phyloP scores from a whole-genome alignment of 2,329 filamentous ascomycete genomes.

The Helotiales sp. region DNA sequence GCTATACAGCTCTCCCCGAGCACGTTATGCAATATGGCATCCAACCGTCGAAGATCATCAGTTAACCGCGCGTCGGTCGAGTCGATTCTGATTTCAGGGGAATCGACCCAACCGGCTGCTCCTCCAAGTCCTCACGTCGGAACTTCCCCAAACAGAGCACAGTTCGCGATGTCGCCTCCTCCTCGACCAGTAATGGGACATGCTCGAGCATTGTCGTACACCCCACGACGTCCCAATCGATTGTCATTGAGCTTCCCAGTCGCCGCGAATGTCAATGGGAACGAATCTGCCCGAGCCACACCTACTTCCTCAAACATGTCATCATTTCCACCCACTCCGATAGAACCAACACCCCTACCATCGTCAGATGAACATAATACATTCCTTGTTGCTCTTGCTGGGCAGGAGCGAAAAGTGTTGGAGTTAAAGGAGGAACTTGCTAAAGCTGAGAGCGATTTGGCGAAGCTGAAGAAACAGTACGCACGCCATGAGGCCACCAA shows the following conservation, averaged over 20 bases:
- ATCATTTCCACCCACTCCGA: conserved; percentile 38
- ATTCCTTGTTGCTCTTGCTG: conserved; percentile 87
- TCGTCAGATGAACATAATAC: conserved; percentile 40
- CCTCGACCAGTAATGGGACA: conserved; percentile 30
- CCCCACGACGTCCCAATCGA: conserved; percentile 39
- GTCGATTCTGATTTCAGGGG: conserved; percentile 41
- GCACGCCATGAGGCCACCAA: conserved; percentile 75
- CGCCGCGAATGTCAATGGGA: conserved; percentile 34
- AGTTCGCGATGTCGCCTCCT: conserved; percentile 36
- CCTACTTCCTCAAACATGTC: conserved; percentile 38
- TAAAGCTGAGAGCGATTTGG: conserved; percentile 79
- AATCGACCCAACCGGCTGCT: conserved; percentile 31
- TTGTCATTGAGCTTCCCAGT: conserved; percentile 43
- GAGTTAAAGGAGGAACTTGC: conserved; percentile 90
- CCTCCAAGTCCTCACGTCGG: conserved; percentile 38
- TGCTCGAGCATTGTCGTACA: conserved; percentile 39
- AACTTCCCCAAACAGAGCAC: conserved; percentile 35
- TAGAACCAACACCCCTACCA: conserved; percentile 29
- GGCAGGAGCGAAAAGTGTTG: conserved; percentile 87
- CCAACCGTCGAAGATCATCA: conserved; percentile 36
- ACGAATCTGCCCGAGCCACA: conserved; percentile 37
- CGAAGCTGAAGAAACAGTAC: conserved; percentile 82
- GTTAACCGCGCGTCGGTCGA: conserved; percentile 40
- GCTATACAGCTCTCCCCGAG: conserved; percentile 27
- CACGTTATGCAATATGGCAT: conserved; percentile 41